A percentile compares a stretch with the other conserved stretches of the same genome.
These are phyloP conservation scores for Tuber umbilicatum DNA, from an alignment of 495 filamentous ascomycete genomes.

Conservation along the genomic window DNA sequence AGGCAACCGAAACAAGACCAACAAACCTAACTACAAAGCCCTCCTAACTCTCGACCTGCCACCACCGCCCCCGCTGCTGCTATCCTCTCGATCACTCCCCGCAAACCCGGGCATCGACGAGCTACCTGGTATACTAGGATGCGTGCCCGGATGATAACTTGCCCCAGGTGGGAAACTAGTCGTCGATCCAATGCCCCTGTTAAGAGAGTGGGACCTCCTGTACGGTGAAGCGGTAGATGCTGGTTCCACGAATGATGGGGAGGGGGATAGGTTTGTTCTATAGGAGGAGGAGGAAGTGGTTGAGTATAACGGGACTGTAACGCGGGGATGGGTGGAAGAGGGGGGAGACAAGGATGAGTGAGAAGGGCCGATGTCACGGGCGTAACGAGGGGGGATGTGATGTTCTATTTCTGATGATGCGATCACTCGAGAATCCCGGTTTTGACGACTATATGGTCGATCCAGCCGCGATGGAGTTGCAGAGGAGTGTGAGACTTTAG, in stretches of 20 bases:
- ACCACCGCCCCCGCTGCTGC: constrained; percentile 1
- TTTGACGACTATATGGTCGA: constrained; percentile 21
- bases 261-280: constrained; percentile 19
- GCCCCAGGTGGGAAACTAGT: constrained; percentile 17
- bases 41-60: background rate
- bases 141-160: constrained; percentile 25
- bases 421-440: constrained; percentile 10
- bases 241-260: constrained; percentile 16
- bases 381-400: constrained; percentile 15
- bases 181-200: constrained; percentile 5
- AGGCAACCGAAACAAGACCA: background rate
- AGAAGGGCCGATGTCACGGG: constrained; percentile 5
- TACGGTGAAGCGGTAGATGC: constrained; percentile 10
- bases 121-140: constrained; percentile 17
- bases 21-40: background rate
- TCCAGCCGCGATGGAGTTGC: background rate
- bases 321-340: constrained; percentile 5
- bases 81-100: background rate
- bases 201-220: constrained; percentile 12
- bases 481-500: constrained; percentile 19
- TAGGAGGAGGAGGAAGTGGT: constrained; percentile 11
- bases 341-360: constrained; percentile 3
- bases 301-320: constrained; percentile 3
- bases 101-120: background rate
- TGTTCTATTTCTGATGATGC: constrained; percentile 5